Percentiles rank a stretch among this genome's conserved stretches.
phyloP scores from a whole-genome alignment of 192 early-diverging fungal species.

The Coemansia sp. region DNA sequence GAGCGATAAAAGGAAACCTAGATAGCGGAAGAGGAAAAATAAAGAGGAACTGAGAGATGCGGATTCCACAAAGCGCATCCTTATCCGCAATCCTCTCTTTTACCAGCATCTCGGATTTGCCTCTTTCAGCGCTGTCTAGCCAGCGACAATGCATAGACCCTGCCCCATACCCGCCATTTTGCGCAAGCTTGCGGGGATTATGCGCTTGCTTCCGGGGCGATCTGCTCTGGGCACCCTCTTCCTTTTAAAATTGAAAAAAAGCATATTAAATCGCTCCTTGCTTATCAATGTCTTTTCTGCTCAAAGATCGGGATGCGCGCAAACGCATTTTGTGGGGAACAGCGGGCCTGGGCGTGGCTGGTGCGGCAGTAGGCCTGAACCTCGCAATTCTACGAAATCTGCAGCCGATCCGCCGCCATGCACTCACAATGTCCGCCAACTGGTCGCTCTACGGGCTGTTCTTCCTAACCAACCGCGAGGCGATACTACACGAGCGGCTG shows the following conservation, averaged over 20 bases:
- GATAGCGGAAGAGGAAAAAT: neutral
- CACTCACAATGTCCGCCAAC: conserved; percentile 45
- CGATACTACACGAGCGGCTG: conserved; percentile 62
- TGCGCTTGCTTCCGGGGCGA: no score
- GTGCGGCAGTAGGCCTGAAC: conserved; percentile 43
- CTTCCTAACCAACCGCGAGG: conserved; percentile 59
- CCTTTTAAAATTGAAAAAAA: no score
- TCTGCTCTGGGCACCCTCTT: no score
- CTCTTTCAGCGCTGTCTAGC: no score
- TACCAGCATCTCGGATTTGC: no score
- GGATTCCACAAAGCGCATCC: neutral
- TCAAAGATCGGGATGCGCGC: conserved; percentile 29
- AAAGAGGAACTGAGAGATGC: neutral
- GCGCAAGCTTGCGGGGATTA: no score
- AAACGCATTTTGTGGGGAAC: conserved; percentile 36
- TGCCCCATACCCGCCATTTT: no score
- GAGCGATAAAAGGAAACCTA: neutral
- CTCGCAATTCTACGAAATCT: conserved; percentile 45
- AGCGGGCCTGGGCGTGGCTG: conserved; percentile 20
- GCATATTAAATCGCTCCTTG: neutral
- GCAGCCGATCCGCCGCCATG: conserved; percentile 38
- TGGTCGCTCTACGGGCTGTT: conserved; percentile 42
- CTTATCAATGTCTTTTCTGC: neutral
- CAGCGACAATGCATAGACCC: no score
- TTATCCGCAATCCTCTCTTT: no score